Base-by-base conservation (phyloP, 192 early-diverging fungal genomes). In the Coemansia sp. region DNA sequence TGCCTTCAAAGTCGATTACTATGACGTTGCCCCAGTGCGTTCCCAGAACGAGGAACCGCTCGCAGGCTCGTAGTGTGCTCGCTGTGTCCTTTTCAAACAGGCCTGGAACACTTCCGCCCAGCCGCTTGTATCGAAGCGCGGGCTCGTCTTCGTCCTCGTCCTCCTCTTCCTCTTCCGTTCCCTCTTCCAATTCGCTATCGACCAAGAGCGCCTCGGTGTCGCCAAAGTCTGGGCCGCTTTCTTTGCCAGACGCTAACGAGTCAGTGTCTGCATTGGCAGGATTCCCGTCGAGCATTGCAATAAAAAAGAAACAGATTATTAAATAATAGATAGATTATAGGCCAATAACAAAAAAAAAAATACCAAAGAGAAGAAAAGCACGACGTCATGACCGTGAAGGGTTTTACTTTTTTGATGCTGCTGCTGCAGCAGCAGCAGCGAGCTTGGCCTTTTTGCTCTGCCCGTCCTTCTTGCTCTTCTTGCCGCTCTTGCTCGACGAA, bases 1-100 rank as follows among this genome's bases (percentile, higher is more conserved):
- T 96, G 60, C 97, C 97, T 27, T 92, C 91, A 65, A 96, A 90
- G 75, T 98, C 97, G 22, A 96, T 86, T 49, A 98, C 87, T 51
- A 94, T 88, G 0, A 98, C 89, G 22, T 87, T 79, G 51, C 97
- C 96, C 85, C 92, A 92, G 70, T 98, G 94, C 3, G 96, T 98
- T 29, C 94, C 96, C 29, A 97, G 85, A 7, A 97, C 94, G 67
- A 98, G 77, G 71, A 97, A 97, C 41, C 90, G 76, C 57, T 94
- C 91, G 3, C 90, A 89, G 0, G 96, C 97, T 5, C 86, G 74
- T 38, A 97, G 85, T 6, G 88, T 78, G 62, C 89, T 91, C 4
- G 95, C 94, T 20, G 90, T 89, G 70, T 99, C 97, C 71, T 91
- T 92, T 63, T 89, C 89, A 24, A 99, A 85, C 54, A 94, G 56